Conservation (phyloP, 139 green algal species). For the Coccomyxa sp. region DNA sequence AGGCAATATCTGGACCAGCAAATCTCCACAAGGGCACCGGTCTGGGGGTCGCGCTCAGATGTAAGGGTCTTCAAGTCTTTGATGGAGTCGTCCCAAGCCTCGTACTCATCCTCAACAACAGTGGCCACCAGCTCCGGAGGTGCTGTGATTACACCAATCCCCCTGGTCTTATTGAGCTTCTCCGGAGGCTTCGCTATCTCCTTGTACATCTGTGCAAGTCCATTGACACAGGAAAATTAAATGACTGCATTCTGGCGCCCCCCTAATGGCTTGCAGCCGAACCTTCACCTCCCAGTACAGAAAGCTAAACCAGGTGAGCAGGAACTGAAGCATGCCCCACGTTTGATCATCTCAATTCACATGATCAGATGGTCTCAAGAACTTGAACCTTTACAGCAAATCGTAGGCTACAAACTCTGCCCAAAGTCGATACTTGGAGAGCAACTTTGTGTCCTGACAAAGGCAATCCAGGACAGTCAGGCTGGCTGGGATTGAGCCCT, state of each 20-base stretch:
- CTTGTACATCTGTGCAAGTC: not conserved
- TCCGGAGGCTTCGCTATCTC: not conserved
- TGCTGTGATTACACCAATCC: not conserved
- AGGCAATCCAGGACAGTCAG: not conserved
- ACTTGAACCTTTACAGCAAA: not conserved
- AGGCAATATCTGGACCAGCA: not conserved
- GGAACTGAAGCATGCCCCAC: no score
- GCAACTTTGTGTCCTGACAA: no score
- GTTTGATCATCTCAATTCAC: not conserved
- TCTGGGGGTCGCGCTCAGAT: not conserved
- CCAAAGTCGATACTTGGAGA: not conserved
- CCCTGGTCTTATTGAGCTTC: constrained; percentile 1
- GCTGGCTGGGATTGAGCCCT: not conserved
- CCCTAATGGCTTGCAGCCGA: not conserved
- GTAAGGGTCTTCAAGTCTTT: not conserved
- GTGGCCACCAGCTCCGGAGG: not conserved
- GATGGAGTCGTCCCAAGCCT: not conserved
- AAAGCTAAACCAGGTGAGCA: no score
- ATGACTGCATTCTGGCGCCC: not conserved
- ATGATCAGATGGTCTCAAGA: not conserved
- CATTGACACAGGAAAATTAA: not conserved
- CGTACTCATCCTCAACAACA: not conserved
- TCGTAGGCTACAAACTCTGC: not conserved
- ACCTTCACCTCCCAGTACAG: not conserved
- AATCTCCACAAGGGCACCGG: not conserved